Base-by-base conservation (phyloP, 345 rosid genomes). In the Draba incana region DNA sequence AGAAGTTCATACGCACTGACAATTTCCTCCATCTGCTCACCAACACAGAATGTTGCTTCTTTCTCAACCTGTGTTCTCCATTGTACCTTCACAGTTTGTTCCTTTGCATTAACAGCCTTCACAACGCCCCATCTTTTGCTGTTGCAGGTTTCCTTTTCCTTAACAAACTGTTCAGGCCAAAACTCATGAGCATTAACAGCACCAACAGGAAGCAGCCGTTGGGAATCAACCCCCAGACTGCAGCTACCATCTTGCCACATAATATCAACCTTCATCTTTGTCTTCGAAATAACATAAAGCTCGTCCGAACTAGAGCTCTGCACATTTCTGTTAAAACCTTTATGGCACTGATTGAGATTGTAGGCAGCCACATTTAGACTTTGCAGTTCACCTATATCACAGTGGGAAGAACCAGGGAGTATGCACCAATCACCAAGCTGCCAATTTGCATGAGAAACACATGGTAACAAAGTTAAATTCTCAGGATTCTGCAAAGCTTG, bases 401-500 rank as follows among this genome's bases (percentile, higher is more conserved):
- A 56, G 50, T 44, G 6, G 13, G 83, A 79, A 60, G 80, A 68
- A 48, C 60, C 16, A 41, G 85, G 80, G 78, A 88, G 87, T 59
- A 83, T 67, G 53, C 97, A 94, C 97, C 92, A 89, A 80, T 94
- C 99, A 68, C 97, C 92, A n/a, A 86, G 82, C 78, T 89, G 97
- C 99, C 99, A 94, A 72, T 56, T 83, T 64, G 86, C 94, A 74
- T 94, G 88, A 54, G 80, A 68, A 71, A 86, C 87, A 55, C 82
- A 83, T 6, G 86, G 81, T 76, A 94, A 66, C 77, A 86, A 67
- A 46, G 84, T 85, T 66, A 94, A 66, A 70, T 69, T 78, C 73
- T 82, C 80, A 12, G 85, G 82, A 62, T 81, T 79, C 67, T 86
- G 96, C 69, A 83, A 10, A 63, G 64, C 47, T n/a, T 70, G 75